A percentile compares a stretch with the other conserved stretches of the same genome.
Evolutionary conservation across 805 yeast genomes (phyloP).

Genomic region (Yarrowia deformans): DNA sequence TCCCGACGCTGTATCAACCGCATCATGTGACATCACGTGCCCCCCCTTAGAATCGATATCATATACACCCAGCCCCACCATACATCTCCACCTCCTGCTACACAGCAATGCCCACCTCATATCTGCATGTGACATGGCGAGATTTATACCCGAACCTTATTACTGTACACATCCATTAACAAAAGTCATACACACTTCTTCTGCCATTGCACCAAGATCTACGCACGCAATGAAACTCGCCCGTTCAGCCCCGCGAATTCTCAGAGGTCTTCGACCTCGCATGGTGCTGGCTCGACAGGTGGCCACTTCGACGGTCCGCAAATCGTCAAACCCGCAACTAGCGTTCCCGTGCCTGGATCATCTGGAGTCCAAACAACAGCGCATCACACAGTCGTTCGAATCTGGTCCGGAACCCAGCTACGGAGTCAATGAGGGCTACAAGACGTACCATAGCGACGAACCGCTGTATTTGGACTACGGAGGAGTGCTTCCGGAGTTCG

Average conservation of each 20-base stretch:
- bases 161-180: neutral
- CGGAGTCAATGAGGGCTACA: slow-evolving; percentile 72
- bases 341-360: slow-evolving; percentile 87
- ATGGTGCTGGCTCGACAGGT: neutral
- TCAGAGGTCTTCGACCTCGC: slow-evolving; percentile 19
- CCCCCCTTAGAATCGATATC: neutral
- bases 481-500: slow-evolving; percentile 72
- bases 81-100: neutral
- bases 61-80: neutral
- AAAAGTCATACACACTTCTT: neutral
- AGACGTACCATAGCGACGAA: slow-evolving; percentile 59
- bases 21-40: too few species aligned
- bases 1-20: neutral
- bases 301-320: slow-evolving; percentile 18
- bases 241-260: slow-evolving; percentile 5
- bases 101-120: slow-evolving; percentile 1
- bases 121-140: slow-evolving; percentile 37
- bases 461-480: slow-evolving; percentile 85
- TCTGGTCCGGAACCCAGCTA: slow-evolving; percentile 89
- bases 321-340: slow-evolving; percentile 67
- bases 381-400: slow-evolving; percentile 54
- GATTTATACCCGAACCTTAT: slow-evolving; percentile 25
- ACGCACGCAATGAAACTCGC: slow-evolving; percentile 22
- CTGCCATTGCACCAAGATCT: neutral
- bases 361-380: slow-evolving; percentile 57